Percentiles rank a stretch among this genome's conserved stretches.
Conservation (phyloP, 1,139 yeast genomes). For the Geotrichum klebahnii region DNA sequence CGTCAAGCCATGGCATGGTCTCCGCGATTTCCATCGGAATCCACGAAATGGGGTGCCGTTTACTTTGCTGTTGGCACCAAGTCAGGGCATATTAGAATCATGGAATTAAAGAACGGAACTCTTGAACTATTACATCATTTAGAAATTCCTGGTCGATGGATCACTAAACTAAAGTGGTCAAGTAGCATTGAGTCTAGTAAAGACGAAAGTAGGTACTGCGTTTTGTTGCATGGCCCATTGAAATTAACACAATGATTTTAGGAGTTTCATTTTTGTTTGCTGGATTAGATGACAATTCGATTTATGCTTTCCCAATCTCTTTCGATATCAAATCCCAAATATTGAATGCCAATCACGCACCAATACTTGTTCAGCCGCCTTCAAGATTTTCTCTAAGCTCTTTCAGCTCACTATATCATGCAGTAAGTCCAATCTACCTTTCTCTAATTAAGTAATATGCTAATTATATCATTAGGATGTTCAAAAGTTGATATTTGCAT, state of each 20-base stretch:
- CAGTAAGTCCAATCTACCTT: not conserved
- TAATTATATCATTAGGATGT: not conserved
- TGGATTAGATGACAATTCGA: slow-evolving; percentile 12
- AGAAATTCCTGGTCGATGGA: slow-evolving; percentile 3
- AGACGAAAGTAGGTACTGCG: slow-evolving; percentile 8
- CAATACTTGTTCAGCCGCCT: slow-evolving; percentile 7
- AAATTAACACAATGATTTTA: not conserved
- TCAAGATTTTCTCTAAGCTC: slow-evolving; percentile 11
- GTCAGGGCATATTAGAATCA: slow-evolving; percentile 10
- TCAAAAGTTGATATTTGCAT: slow-evolving; percentile 9
- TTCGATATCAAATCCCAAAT: not conserved
- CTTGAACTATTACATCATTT: not conserved
- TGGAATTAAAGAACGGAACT: slow-evolving; percentile 6
- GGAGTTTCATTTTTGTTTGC: slow-evolving; percentile 11
- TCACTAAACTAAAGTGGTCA: slow-evolving; percentile 16
- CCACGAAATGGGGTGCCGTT: slow-evolving; percentile 16
- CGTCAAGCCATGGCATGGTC: slow-evolving; percentile 18
- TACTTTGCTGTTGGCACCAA: slow-evolving; percentile 17
- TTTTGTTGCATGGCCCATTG: not conserved
- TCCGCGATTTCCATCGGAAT: slow-evolving; percentile 8
- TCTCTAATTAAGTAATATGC: not conserved
- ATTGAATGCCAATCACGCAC: not conserved
- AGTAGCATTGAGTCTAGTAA: not conserved
- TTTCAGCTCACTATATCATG: not conserved
- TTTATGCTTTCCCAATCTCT: slow-evolving; percentile 11